Percentiles rank a stretch among this genome's conserved stretches.
These are phyloP conservation scores for Botrytis squamosa DNA, from an alignment of 2,329 filamentous ascomycete species.

Conservation along the genomic window DNA sequence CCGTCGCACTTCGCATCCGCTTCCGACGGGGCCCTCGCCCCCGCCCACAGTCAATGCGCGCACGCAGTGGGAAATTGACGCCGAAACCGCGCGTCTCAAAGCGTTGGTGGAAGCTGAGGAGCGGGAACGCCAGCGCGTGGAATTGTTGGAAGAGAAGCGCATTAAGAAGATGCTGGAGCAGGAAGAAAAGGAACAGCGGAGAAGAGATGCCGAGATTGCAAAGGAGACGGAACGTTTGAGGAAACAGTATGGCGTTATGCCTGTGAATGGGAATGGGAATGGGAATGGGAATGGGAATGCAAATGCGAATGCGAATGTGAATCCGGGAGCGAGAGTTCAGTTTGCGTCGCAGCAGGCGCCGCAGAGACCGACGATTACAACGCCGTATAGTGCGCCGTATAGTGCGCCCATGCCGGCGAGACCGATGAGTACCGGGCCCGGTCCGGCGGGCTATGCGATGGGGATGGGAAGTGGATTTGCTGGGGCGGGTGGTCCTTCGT, in stretches of 20 bases:
- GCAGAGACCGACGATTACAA: constrained; percentile 25
- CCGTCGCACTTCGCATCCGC: constrained; percentile 23
- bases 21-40: constrained; percentile 28
- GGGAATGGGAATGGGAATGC: not conserved
- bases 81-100: constrained; percentile 59
- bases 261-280: not conserved
- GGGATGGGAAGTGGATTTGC: not conserved
- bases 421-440: constrained; percentile 15
- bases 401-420: constrained; percentile 27
- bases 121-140: constrained; percentile 45
- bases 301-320: too few species aligned
- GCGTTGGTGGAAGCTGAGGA: constrained; percentile 19
- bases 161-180: constrained; percentile 65
- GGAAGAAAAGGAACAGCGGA: constrained; percentile 61
- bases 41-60: constrained; percentile 34
- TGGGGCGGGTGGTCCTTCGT: not conserved
- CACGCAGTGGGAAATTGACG: constrained; percentile 55
- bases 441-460: not conserved
- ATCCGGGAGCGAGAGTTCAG: not conserved
- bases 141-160: constrained; percentile 56
- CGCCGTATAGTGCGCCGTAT: constrained; percentile 15
- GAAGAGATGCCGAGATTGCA: constrained; percentile 61
- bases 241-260: constrained; percentile 57
- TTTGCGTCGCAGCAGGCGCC: constrained; percentile 24
- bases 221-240: constrained; percentile 80